Conservation (phyloP, 2,329 filamentous ascomycete species). For the Monosporascus cannonballus region DNA sequence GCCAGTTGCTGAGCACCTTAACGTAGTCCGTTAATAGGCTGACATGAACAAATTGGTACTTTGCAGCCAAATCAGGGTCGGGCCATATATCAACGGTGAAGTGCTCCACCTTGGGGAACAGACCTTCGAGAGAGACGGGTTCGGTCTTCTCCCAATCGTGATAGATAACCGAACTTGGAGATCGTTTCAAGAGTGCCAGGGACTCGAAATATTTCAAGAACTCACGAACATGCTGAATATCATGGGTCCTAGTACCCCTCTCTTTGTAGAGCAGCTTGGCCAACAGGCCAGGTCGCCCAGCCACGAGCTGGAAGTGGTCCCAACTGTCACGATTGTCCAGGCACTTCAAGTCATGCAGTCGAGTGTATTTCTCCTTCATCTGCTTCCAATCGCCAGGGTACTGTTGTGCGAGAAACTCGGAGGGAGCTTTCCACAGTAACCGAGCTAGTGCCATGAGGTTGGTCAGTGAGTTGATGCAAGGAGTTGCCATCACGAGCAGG, state of each 20-base stretch:
- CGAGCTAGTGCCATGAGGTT: constrained; percentile 18
- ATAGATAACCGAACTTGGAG: constrained; percentile 17
- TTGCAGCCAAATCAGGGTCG: constrained; percentile 6
- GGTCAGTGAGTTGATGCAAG: constrained; percentile 18
- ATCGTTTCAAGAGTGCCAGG: constrained; percentile 21
- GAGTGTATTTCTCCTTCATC: constrained; percentile 1
- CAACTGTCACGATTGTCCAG: constrained; percentile 6
- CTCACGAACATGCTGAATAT: constrained; percentile 14
- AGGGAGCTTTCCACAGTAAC: constrained; percentile 16
- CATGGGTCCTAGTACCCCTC: background rate
- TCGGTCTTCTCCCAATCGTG: constrained; percentile 11
- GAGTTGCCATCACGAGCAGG: constrained; percentile 23
- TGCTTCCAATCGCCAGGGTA: background rate
- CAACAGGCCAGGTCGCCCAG: constrained; percentile 15
- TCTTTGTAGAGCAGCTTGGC: constrained; percentile 10
- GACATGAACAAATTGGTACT: constrained; percentile 18
- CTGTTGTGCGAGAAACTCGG: constrained; percentile 7
- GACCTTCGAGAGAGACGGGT: constrained; percentile 16
- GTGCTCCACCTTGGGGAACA: constrained; percentile 18
- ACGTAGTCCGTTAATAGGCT: constrained; percentile 16
- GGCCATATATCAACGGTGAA: constrained; percentile 18
- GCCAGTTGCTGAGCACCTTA: constrained; percentile 9
- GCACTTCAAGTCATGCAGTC: background rate
- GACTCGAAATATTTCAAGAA: constrained; percentile 20
- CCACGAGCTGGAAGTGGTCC: constrained; percentile 13